Evolutionary conservation across 2,329 filamentous ascomycete species (phyloP), one percentile per base, ranked within the genome.

Genomic region (Pseudocercospora fuligena): DNA sequence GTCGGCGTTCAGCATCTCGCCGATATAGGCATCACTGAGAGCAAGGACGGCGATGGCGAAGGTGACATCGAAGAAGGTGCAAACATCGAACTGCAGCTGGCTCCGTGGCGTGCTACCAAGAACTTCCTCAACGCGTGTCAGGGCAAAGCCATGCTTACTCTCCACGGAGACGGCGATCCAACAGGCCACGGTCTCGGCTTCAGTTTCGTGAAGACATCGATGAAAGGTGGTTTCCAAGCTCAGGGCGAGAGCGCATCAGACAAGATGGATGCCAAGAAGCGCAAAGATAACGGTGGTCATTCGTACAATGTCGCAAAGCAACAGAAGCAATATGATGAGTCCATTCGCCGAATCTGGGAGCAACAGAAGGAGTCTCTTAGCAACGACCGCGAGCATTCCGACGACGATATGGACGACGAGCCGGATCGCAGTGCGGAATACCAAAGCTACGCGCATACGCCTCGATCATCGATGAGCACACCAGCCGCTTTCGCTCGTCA

Each of bases 241-340:
- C 87, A 96, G 27, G 93, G 93, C 21, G 93, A 97, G 78, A 94
- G 92, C 75, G 92, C 94, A 68, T 91, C 93, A 74, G 91, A 94
- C 68, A 92, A 94, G 77, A 88, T 95, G 70, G 92, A 94, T 76
- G 92, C 92, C 16, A 94, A 95, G 74, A 82, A 83, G 69, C 80
- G 85, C 65, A 89, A 88, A 70, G 87, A 89, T 64, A 83, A 86
- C 70, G 93, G 93, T 63, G 95, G 95, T 0, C 95, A 99, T 80
- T 94, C 92, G 73, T 99, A 99, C 82, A 99, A 99, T 70, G 95
- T 99, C 67, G 95, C 94, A 76, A 90, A 92, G 72, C 95, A 99
- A 78, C 93, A 98, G 75, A 90, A 89, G 69, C 91, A 93, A 73
- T 99, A 99, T 78, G 93, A 96, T 72, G 90, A 94, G 61, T 93